These are phyloP conservation scores for Sclerotinia borealis DNA, from an alignment of 2,329 filamentous ascomycete species.

Conservation along the genomic window DNA sequence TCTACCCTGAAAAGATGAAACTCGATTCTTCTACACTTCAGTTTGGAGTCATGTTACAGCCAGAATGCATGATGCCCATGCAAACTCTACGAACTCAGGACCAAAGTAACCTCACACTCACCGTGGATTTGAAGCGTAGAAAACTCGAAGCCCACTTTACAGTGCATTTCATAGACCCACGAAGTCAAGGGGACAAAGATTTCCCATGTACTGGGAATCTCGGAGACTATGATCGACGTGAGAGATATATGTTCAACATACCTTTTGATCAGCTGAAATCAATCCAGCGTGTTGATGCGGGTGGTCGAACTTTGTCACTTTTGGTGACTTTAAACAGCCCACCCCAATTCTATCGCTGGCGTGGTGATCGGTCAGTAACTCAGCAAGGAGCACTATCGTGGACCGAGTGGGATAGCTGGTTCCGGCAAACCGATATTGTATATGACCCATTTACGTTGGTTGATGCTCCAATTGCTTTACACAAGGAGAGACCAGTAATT, in stretches of 20 bases:
- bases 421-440: constrained; percentile 58
- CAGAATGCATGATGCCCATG: constrained; percentile 47
- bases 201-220: constrained; percentile 8
- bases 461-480: constrained; percentile 39
- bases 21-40: constrained; percentile 44
- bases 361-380: constrained; percentile 31
- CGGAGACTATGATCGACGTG: constrained; percentile 23
- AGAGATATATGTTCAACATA: constrained; percentile 33
- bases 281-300: constrained; percentile 36
- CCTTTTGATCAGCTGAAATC: constrained; percentile 39
- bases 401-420: constrained; percentile 53
- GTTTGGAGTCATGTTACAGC: constrained; percentile 55
- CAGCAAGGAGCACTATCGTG: constrained; percentile 42
- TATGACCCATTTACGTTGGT: constrained; percentile 35
- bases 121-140: constrained; percentile 37
- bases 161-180: constrained; percentile 27
- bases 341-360: constrained; percentile 33
- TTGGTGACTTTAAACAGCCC: constrained; percentile 45
- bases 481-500: constrained; percentile 45
- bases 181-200: constrained; percentile 16
- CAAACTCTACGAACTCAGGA: not conserved
- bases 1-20: constrained; percentile 34
- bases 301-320: constrained; percentile 35
- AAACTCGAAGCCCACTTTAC: constrained; percentile 39
- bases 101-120: constrained; percentile 31